Percentiles rank a stretch among this genome's conserved stretches.
phyloP scores from a whole-genome alignment of 1,284 basidiomycete genomes.

The Cutaneotrichosporon sp. region DNA sequence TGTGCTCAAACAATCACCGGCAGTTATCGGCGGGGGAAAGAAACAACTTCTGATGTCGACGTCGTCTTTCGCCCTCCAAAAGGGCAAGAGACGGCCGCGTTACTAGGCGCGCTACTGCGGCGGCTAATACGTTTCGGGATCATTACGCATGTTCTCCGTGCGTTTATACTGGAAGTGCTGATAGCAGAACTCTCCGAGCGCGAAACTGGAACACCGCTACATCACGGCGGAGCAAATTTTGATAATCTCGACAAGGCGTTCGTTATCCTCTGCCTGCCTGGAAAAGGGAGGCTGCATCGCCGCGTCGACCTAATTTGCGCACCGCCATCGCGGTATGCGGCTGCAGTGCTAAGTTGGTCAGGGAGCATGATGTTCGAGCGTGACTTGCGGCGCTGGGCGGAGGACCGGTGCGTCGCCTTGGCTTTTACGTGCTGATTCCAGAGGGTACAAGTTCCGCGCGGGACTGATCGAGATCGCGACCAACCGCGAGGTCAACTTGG shows the following conservation, averaged over 20 bases:
- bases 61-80: constrained; percentile 46
- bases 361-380: constrained; percentile 55
- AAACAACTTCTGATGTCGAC: constrained; percentile 47
- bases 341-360: constrained; percentile 50
- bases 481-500: constrained; percentile 44
- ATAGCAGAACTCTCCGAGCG: constrained; percentile 37
- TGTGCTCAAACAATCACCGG: constrained; percentile 48
- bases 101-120: constrained; percentile 38
- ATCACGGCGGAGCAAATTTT: constrained; percentile 45
- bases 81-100: constrained; percentile 22
- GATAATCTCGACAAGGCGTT: constrained; percentile 54
- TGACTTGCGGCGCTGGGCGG: constrained; percentile 48
- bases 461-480: constrained; percentile 39
- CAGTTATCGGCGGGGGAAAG: constrained; percentile 52
- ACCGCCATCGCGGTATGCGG: constrained; percentile 46
- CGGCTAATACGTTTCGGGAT: constrained; percentile 39
- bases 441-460: constrained; percentile 50
- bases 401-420: constrained; percentile 31
- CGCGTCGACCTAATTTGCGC: constrained; percentile 51
- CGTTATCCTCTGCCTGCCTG: constrained; percentile 41
- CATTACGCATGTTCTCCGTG: constrained; percentile 41
- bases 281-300: constrained; percentile 34
- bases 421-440: constrained; percentile 6
- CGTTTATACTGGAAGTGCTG: not conserved
- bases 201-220: constrained; percentile 30